Conservation (phyloP, 2,329 filamentous ascomycete genomes). For the Phoma sp. region DNA sequence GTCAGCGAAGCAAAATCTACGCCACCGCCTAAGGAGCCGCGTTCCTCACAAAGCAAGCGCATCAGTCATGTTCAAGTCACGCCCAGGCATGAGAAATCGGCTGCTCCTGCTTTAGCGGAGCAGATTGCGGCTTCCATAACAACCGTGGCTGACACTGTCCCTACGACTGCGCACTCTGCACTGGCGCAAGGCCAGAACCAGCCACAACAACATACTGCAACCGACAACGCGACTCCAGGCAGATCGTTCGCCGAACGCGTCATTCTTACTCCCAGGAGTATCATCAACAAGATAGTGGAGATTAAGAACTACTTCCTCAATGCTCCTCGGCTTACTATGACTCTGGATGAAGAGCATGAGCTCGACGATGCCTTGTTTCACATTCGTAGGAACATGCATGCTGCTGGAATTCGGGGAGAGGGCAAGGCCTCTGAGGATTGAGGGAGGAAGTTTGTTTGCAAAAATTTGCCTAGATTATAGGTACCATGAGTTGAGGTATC, state of each 20-base stretch:
- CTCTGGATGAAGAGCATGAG: conserved; percentile 68
- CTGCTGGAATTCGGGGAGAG: conserved; percentile 64
- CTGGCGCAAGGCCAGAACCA: conserved; percentile 7
- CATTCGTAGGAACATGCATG: conserved; percentile 74
- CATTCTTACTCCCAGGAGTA: conserved; percentile 53
- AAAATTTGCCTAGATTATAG: not conserved
- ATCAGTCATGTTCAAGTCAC: conserved; percentile 38
- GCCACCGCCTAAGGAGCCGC: conserved; percentile 11
- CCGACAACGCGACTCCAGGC: conserved; percentile 28
- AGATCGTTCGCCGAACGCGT: conserved; percentile 43
- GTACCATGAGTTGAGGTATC: not conserved
- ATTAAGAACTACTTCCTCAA: conserved; percentile 64
- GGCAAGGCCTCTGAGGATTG: not conserved
- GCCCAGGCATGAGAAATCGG: conserved; percentile 16
- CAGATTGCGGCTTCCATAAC: conserved; percentile 10
- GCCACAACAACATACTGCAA: conserved; percentile 4
- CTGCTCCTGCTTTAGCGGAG: conserved; percentile 8
- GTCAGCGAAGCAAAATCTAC: conserved; percentile 36
- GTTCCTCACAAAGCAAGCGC: conserved; percentile 26
- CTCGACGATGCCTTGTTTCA: conserved; percentile 83
- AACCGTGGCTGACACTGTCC: conserved; percentile 5
- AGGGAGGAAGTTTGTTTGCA: not conserved
- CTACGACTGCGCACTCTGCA: conserved; percentile 12
- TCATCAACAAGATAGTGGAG: conserved; percentile 53
- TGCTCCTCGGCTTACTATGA: conserved; percentile 59